These are phyloP conservation scores for Santalum album DNA, from an alignment of 164 flowering plant genomes.

Conservation along the genomic window DNA sequence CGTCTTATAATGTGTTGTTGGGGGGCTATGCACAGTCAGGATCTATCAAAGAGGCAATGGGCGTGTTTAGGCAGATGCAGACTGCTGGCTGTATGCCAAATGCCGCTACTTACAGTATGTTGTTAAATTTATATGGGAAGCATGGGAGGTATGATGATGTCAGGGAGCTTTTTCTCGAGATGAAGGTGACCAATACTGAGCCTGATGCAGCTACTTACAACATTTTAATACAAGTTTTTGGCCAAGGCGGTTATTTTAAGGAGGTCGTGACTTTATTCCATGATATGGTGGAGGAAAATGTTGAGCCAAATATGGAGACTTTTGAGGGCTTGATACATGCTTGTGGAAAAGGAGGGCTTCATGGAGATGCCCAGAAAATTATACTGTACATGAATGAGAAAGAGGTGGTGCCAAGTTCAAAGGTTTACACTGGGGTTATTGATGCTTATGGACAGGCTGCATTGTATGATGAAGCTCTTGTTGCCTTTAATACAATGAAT, in stretches of 20 bases:
- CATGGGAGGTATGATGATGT: slow-evolving; percentile 80
- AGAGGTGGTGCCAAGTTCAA: slow-evolving; percentile 72
- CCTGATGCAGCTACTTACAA: slow-evolving; percentile 84
- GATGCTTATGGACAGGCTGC: slow-evolving; percentile 94
- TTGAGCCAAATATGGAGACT: slow-evolving; percentile 93
- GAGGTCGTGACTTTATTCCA: slow-evolving; percentile 94
- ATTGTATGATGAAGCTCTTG: slow-evolving; percentile 85
- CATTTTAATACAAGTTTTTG: slow-evolving; percentile 76
- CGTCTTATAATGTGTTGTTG: slow-evolving; percentile 74
- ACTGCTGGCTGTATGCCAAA: slow-evolving; percentile 68
- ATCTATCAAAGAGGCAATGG: slow-evolving; percentile 65
- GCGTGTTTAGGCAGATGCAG: slow-evolving; percentile 89
- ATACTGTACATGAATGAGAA: slow-evolving; percentile 61
- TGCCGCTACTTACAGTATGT: slow-evolving; percentile 74
- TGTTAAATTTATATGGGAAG: slow-evolving; percentile 78
- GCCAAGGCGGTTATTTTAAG: slow-evolving; percentile 91
- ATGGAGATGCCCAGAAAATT: slow-evolving; percentile 70
- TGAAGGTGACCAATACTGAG: slow-evolving; percentile 89
- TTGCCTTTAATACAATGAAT: slow-evolving; percentile 85
- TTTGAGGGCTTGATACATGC: slow-evolving; percentile 81
- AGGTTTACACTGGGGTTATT: slow-evolving; percentile 74
- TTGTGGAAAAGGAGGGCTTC: slow-evolving; percentile 95
- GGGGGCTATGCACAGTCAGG: slow-evolving; percentile 69
- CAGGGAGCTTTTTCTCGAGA: slow-evolving; percentile 81
- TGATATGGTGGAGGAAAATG: slow-evolving; percentile 95